A percentile compares a stretch with the other conserved stretches of the same genome.
Evolutionary conservation across 164 flowering plant species (phyloP).

Genomic region (Vitis amurensis): DNA sequence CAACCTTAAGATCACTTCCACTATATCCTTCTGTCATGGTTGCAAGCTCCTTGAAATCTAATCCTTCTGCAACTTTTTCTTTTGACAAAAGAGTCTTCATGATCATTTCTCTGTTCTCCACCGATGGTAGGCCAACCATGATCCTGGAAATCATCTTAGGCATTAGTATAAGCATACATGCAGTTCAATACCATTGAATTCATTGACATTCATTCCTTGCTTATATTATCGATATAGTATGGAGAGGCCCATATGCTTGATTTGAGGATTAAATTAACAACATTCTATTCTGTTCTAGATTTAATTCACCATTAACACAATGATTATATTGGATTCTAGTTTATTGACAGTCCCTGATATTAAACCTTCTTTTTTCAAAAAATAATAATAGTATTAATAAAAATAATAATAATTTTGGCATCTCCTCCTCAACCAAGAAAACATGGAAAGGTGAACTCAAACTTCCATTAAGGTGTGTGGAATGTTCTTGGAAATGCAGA

Average conservation of each 20-base stretch:
- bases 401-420: no score
- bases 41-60: conserved; percentile 83
- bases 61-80: conserved; percentile 64
- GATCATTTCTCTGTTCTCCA: conserved; percentile 73
- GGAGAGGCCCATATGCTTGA: no score
- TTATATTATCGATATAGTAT: not conserved
- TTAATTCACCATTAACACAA: no score
- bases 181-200: not conserved
- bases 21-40: conserved; percentile 88
- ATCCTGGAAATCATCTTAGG: conserved; percentile 48
- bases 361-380: no score
- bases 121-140: conserved; percentile 85
- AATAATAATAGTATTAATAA: no score
- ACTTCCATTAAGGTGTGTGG: no score
- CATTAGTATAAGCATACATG: not conserved
- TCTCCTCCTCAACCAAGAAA: no score
- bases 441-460: no score
- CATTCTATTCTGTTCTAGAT: no score
- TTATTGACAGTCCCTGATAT: not conserved
- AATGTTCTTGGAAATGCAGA: not conserved
- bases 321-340: no score
- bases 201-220: not conserved
- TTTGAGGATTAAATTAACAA: no score
- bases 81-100: conserved; percentile 73
- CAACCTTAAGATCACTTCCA: conserved; percentile 96